These are phyloP conservation scores for Lecanicillium sp. DNA, from an alignment of 2,329 filamentous ascomycete species.

Conservation along the genomic window DNA sequence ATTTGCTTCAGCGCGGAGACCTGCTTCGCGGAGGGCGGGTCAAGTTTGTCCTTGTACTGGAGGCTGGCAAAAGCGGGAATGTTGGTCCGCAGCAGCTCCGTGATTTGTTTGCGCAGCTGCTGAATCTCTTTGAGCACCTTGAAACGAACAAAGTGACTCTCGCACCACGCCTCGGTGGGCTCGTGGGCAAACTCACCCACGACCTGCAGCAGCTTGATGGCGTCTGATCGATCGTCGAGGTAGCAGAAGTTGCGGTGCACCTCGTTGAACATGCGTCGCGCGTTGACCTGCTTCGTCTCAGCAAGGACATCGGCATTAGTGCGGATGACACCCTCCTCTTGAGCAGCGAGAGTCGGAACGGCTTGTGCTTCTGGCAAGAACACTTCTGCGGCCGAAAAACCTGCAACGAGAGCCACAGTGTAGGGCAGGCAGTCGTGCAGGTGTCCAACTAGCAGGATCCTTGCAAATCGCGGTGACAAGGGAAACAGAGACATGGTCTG, in stretches of 20 bases:
- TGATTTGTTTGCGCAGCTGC: conserved; percentile 77
- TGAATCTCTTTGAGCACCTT: conserved; percentile 84
- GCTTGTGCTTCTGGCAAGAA: conserved; percentile 79
- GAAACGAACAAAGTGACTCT: conserved; percentile 74
- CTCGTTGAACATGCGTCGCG: conserved; percentile 56
- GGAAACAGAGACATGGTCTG: conserved; percentile 83
- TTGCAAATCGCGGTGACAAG: conserved; percentile 80
- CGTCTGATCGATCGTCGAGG: conserved; percentile 78
- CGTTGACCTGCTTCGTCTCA: conserved; percentile 61
- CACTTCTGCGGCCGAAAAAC: conserved; percentile 79
- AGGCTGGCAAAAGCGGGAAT: conserved; percentile 59
- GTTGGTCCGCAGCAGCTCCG: conserved; percentile 70
- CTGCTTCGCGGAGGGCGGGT: conserved; percentile 58
- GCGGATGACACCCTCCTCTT: conserved; percentile 43
- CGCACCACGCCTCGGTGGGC: conserved; percentile 67
- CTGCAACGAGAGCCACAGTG: conserved; percentile 81
- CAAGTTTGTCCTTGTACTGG: conserved; percentile 49
- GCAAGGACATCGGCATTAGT: conserved; percentile 65
- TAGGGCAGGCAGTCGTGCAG: conserved; percentile 77
- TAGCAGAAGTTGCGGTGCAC: conserved; percentile 74
- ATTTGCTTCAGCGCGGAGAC: conserved; percentile 83
- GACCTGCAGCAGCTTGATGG: conserved; percentile 82
- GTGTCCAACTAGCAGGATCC: conserved; percentile 85
- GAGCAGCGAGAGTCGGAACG: conserved; percentile 50
- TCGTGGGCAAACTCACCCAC: conserved; percentile 82